phyloP scores from a whole-genome alignment of 2,329 filamentous ascomycete species.

The Hymenoscyphus fraxineus region DNA sequence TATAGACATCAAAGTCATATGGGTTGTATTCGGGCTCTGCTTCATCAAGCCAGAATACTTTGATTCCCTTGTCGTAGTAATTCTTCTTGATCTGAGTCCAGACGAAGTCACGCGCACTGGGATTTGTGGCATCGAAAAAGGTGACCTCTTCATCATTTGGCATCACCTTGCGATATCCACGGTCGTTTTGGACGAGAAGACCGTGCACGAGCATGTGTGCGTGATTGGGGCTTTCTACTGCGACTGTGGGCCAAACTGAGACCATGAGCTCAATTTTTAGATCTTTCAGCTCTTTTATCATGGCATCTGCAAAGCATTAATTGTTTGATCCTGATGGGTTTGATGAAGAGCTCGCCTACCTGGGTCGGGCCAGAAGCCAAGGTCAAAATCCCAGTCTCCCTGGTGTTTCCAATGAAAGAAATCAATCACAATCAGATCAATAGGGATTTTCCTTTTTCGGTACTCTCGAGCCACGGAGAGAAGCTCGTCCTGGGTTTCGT shows the following conservation, averaged over 20 bases:
- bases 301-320: constrained; percentile 43
- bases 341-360: constrained; percentile 26
- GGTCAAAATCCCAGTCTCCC: constrained; percentile 66
- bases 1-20: constrained; percentile 66
- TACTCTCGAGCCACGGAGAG: constrained; percentile 59
- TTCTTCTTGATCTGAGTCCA: constrained; percentile 58
- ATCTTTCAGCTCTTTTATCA: constrained; percentile 57
- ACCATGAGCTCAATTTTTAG: constrained; percentile 64
- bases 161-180: constrained; percentile 55
- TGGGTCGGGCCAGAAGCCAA: constrained; percentile 61
- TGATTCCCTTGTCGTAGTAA: constrained; percentile 60
- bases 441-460: constrained; percentile 49
- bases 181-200: constrained; percentile 56
- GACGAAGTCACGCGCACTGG: constrained; percentile 53
- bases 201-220: constrained; percentile 59
- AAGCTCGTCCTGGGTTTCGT: constrained; percentile 62
- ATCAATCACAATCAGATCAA: constrained; percentile 64
- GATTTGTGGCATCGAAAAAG: constrained; percentile 62
- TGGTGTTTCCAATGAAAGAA: constrained; percentile 66
- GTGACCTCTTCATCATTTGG: constrained; percentile 56
- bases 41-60: constrained; percentile 66
- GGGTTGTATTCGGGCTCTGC: constrained; percentile 62
- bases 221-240: constrained; percentile 55
- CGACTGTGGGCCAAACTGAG: constrained; percentile 66
- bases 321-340: not conserved